Conservation (phyloP, 192 early-diverging fungal species). For the Dispira simplex region DNA sequence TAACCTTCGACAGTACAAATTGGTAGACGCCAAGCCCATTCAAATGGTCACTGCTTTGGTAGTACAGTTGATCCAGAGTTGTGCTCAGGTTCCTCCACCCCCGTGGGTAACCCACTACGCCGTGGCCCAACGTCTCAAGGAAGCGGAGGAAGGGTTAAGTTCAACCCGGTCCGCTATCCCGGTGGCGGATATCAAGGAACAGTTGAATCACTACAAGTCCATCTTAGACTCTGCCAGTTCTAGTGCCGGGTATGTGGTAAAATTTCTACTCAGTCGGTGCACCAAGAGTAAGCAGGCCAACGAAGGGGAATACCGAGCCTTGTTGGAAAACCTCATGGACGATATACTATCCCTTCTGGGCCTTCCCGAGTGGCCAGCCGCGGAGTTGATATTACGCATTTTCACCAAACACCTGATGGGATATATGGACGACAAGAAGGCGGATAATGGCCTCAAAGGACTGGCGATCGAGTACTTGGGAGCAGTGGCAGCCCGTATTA, state of each 20-base stretch:
- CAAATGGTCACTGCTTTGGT: slow-evolving; percentile 57
- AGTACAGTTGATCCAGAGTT: slow-evolving; percentile 51
- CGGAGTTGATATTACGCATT: slow-evolving; percentile 50
- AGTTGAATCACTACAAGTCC: slow-evolving; percentile 22
- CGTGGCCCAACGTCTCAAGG: slow-evolving; percentile 17
- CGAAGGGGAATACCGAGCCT: slow-evolving; percentile 53
- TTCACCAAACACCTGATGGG: slow-evolving; percentile 56
- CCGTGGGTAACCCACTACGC: not conserved
- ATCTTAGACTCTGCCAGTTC: slow-evolving; percentile 34
- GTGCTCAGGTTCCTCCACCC: slow-evolving; percentile 12
- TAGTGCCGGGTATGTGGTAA: slow-evolving; percentile 38
- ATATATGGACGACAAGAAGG: slow-evolving; percentile 40
- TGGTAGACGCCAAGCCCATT: slow-evolving; percentile 43
- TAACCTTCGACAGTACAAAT: slow-evolving; percentile 30
- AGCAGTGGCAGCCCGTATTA: slow-evolving; percentile 38
- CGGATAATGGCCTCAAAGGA: slow-evolving; percentile 32
- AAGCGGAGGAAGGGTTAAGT: slow-evolving; percentile 20
- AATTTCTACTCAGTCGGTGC: slow-evolving; percentile 43
- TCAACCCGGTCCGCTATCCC: slow-evolving; percentile 19
- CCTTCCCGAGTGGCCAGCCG: slow-evolving; percentile 83
- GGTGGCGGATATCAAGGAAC: slow-evolving; percentile 21
- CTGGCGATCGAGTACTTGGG: slow-evolving; percentile 52
- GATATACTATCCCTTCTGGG: slow-evolving; percentile 56
- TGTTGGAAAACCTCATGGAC: slow-evolving; percentile 55
- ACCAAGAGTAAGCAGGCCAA: slow-evolving; percentile 26